Percentiles rank a stretch among this genome's conserved stretches.
These are phyloP conservation scores for Scorias spongiosa DNA, from an alignment of 2,329 filamentous ascomycete genomes.

Conservation along the genomic window DNA sequence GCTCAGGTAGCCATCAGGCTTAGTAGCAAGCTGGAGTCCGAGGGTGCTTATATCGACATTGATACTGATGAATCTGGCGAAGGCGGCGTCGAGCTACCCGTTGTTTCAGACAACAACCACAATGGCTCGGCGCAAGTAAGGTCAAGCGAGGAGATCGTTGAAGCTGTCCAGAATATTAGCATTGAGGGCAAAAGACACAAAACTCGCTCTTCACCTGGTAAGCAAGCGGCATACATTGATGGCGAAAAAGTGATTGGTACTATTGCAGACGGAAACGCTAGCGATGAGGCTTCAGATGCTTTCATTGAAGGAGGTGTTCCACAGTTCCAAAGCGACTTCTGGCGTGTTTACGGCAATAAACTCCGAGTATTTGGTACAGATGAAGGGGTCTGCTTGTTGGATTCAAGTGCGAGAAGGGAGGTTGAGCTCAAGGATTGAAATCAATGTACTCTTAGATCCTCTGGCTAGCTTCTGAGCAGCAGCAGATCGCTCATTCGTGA, in stretches of 20 bases:
- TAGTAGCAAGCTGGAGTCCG: constrained; percentile 34
- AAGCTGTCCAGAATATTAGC: background rate
- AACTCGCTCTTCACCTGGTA: too few species aligned
- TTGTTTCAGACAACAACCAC: background rate
- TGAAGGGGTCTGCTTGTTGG: constrained; percentile 31
- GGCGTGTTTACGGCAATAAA: constrained; percentile 43
- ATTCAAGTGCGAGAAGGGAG: constrained; percentile 1
- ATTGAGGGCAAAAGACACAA: background rate
- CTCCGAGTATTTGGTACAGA: constrained; percentile 45
- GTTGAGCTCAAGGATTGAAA: background rate
- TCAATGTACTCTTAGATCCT: background rate
- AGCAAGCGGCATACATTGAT: too few species aligned
- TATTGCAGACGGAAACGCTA: background rate
- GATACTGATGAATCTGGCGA: constrained; percentile 4
- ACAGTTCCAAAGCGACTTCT: constrained; percentile 36
- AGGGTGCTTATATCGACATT: constrained; percentile 18
- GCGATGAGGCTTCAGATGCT: background rate
- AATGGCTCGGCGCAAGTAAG: background rate
- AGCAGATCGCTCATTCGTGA: background rate
- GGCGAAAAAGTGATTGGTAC: background rate
- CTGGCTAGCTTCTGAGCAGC: background rate
- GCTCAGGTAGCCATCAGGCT: constrained; percentile 43
- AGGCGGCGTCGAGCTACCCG: constrained; percentile 7
- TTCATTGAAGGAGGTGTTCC: constrained; percentile 29
- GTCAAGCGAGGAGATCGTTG: too few species aligned